These are phyloP conservation scores for Chloroidium sp. DNA, from an alignment of 163 green algal genomes.

Conservation along the genomic window DNA sequence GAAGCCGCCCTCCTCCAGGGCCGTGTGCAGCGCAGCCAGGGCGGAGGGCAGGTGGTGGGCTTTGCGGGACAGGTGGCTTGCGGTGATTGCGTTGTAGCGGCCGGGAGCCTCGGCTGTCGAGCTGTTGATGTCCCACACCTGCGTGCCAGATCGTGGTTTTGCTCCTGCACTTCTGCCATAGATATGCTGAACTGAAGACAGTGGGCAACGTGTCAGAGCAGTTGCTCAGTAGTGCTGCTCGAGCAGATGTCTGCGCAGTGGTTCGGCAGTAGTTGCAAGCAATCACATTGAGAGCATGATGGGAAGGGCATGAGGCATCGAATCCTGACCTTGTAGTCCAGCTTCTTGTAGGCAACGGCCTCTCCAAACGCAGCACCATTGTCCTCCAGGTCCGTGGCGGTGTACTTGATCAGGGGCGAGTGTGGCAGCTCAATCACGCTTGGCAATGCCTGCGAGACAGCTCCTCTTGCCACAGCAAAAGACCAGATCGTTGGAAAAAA, in stretches of 20 bases:
- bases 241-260: neutral
- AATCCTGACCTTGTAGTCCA: neutral
- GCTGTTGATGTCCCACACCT: neutral
- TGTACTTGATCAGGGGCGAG: neutral
- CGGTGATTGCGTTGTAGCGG: neutral
- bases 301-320: too few relatives aligned
- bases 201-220: too few relatives aligned
- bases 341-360: neutral
- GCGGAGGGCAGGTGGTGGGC: neutral
- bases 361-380: neutral
- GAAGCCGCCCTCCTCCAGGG: neutral
- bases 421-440: neutral
- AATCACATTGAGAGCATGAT: neutral
- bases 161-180: neutral
- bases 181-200: conserved; percentile 1
- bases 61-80: neutral
- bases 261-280: neutral
- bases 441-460: neutral
- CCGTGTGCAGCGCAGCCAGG: neutral
- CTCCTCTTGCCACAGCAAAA: neutral
- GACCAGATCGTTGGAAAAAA: neutral
- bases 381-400: neutral
- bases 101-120: neutral
- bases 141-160: neutral
- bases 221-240: too few relatives aligned